phyloP scores from a whole-genome alignment of 495 filamentous ascomycete genomes.

The Letharia columbiana region DNA sequence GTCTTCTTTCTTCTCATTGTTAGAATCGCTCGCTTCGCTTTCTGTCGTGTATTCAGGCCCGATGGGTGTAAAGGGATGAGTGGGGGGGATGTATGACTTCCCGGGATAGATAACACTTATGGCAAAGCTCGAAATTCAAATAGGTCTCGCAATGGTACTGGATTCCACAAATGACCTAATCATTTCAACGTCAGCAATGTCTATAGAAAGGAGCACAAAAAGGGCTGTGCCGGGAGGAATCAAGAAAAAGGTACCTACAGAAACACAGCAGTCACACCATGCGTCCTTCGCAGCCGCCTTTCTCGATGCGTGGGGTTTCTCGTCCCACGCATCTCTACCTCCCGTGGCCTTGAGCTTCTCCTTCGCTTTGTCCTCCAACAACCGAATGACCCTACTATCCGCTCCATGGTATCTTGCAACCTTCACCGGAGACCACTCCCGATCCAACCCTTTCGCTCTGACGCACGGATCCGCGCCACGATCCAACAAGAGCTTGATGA shows the following conservation, averaged over 20 bases:
- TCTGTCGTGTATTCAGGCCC: not conserved
- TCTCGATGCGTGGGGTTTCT: not conserved
- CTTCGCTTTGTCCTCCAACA: not conserved
- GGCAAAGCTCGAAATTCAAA: not conserved
- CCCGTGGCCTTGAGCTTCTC: not conserved
- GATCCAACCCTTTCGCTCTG: not conserved
- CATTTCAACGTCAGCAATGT: not conserved
- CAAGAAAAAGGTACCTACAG: not conserved
- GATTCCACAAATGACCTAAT: not conserved
- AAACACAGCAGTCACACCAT: not conserved
- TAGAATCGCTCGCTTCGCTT: not conserved
- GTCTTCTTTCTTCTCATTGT: not conserved
- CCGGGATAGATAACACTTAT: no score
- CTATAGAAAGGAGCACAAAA: not conserved
- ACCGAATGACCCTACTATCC: not conserved
- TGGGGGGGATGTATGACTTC: no score
- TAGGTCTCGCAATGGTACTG: not conserved
- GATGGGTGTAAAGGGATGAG: no score
- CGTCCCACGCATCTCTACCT: slow-evolving; percentile 7
- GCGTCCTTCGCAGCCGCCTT: not conserved
- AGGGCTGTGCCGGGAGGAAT: not conserved
- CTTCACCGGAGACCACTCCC: not conserved
- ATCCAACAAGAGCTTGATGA: not conserved
- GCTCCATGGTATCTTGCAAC: not conserved
- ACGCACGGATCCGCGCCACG: not conserved